A percentile compares a stretch with the other conserved stretches of the same genome.
These are phyloP conservation scores for Trichoderma polysporum DNA, from an alignment of 2,329 filamentous ascomycete genomes.

Conservation along the genomic window DNA sequence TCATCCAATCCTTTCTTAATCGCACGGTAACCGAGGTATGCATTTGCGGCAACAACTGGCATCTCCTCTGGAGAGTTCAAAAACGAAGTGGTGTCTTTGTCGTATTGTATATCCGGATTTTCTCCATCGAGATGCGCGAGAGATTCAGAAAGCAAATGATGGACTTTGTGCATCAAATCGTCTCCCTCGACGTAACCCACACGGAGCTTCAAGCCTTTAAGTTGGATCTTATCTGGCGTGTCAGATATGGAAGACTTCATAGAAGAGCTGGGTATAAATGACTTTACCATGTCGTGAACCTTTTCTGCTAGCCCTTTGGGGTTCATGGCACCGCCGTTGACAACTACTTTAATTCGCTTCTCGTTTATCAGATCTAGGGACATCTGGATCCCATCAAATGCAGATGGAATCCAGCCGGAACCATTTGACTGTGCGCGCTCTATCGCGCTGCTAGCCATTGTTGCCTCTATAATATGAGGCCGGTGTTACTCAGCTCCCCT, in stretches of 20 bases:
- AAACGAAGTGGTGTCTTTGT: constrained; percentile 24
- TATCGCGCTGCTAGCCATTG: constrained; percentile 28
- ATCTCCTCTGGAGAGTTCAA: constrained; percentile 20
- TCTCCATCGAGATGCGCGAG: constrained; percentile 26
- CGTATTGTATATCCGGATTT: constrained; percentile 26
- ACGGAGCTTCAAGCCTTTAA: constrained; percentile 31
- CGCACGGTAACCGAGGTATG: constrained; percentile 51
- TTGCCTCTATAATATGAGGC: constrained; percentile 27
- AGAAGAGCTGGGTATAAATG: not conserved
- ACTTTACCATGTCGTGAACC: constrained; percentile 25
- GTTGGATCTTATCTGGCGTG: constrained; percentile 24
- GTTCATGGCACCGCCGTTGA: constrained; percentile 58
- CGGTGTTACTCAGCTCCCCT: not conserved
- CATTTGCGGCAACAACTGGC: constrained; percentile 39
- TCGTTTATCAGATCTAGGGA: constrained; percentile 37
- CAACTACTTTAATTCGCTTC: constrained; percentile 53
- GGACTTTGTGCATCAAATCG: constrained; percentile 31
- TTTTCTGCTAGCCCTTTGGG: constrained; percentile 49
- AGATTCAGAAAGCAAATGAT: constrained; percentile 8
- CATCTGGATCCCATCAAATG: constrained; percentile 28
- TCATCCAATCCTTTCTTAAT: constrained; percentile 39
- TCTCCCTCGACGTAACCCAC: constrained; percentile 42
- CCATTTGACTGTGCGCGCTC: not conserved
- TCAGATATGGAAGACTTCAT: not conserved
- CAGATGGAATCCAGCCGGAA: not conserved